Base-by-base conservation (phyloP, 371 early-diverging fungal genomes). In the Mycotypha africana region DNA sequence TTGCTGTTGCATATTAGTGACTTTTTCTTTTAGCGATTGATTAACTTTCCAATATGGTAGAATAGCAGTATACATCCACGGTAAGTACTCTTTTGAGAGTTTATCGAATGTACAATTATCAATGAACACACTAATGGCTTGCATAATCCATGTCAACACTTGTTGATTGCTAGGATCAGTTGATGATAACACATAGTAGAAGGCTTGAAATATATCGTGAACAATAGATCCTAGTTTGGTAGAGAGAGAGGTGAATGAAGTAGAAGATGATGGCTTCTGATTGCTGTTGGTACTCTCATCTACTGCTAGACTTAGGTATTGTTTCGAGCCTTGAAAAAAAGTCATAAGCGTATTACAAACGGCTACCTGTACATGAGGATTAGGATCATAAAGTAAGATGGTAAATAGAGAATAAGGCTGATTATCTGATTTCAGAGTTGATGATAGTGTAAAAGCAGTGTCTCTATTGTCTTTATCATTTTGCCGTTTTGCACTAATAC, bases 281-380 rank as follows among this genome's bases (percentile, higher is more conserved):
- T n/a, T 6, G 10, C 8, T 31, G 3, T 30, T 26, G 15, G 17
- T 9, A 23, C 59, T 76, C 79, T 74, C 60, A 43, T 76, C 82
- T 33, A 71, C 70, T 1, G 86, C 86, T 24, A 81, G 59, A 22
- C 76, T 65, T 4, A 86, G 49, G 45, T 82, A 86, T 33, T 74
- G 70, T 23, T 75, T 77, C 3, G 82, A 74, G 6, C 74, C 78
- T 50, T 78, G 72, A 3, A 84, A 45, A 49, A 86, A 74, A 5
- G 80, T 54, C n/a, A 63, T 61, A 8, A 86, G 41, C 0, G 70
- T 67, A 33, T 70, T 65, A 37, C 74, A 74, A 10, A 77, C 84
- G 9, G 78, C 73, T 11, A 66, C 47, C n/a, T 80, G 67, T 6
- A 82, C 77, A 14, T 65, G 68, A 0, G 47, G 42, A 0, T 48